Percentiles rank a stretch among this genome's conserved stretches.
Evolutionary conservation across 2,329 filamentous ascomycete species (phyloP).

Genomic region (Sordariomycetes sp.): DNA sequence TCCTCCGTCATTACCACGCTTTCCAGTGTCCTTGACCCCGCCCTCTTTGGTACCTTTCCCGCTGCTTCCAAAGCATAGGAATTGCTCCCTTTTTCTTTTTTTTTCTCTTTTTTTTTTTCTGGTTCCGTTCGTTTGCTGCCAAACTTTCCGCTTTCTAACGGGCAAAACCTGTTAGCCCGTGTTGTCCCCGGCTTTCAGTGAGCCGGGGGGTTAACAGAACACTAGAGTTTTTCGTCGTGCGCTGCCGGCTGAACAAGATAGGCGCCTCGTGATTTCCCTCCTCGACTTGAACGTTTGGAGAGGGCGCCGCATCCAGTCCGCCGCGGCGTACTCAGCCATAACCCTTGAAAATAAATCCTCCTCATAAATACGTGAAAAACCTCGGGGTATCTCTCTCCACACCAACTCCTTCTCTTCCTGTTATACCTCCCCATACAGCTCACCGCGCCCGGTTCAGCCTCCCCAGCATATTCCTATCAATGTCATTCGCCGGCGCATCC

Average conservation of each 20-base stretch:
- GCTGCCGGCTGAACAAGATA: too few species aligned
- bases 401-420: neutral
- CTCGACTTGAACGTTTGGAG: too few species aligned
- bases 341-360: too few species aligned
- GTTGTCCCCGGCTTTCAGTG: neutral
- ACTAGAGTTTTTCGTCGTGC: neutral
- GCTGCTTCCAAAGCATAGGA: neutral
- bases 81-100: neutral
- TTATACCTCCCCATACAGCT: neutral
- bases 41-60: neutral
- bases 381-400: neutral
- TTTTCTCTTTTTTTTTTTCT: neutral
- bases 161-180: neutral
- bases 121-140: conserved; percentile 5
- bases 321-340: too few species aligned
- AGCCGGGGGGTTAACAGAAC: neutral
- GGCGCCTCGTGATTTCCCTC: too few species aligned
- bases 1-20: neutral
- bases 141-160: conserved; percentile 3
- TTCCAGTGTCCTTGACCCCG: neutral
- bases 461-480: conserved; percentile 2
- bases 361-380: neutral
- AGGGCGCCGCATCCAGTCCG: too few species aligned
- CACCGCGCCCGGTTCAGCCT: neutral
- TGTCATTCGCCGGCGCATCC: neutral